Evolutionary conservation across 495 filamentous ascomycete species (phyloP).

Genomic region (Talaromyces thailandensis): DNA sequence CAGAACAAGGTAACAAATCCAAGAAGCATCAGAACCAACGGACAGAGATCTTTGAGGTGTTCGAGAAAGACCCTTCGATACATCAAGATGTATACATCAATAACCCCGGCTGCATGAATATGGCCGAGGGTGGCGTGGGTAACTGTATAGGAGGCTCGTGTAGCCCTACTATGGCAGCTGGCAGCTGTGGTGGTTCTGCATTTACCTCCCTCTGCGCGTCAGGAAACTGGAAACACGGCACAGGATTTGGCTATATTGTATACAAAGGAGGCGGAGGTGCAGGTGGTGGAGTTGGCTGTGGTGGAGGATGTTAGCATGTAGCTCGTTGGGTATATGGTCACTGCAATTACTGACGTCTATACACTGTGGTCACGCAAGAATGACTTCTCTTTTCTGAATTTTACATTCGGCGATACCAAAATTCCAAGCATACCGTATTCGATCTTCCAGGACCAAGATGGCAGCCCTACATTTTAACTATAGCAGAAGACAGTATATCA

Average conservation of each 20-base stretch:
- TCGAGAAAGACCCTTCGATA: neutral
- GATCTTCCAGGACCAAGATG: too few relatives aligned
- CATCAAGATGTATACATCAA: neutral
- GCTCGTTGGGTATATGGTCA: neutral
- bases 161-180: conserved; percentile 46
- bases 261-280: neutral
- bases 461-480: too few relatives aligned
- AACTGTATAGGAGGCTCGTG: conserved; percentile 42
- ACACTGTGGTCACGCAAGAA: too few relatives aligned
- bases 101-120: conserved; percentile 17
- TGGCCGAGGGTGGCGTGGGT: conserved; percentile 26
- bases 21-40: neutral
- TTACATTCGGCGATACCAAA: too few relatives aligned
- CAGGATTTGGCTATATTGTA: neutral
- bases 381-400: too few relatives aligned
- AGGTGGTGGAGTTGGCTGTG: conserved; percentile 11
- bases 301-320: neutral
- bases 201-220: neutral
- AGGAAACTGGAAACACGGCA: neutral
- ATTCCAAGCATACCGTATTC: too few relatives aligned
- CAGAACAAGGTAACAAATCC: neutral
- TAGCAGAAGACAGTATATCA: too few relatives aligned
- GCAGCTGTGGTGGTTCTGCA: conserved; percentile 34
- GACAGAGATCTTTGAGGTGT: neutral
- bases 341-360: neutral